phyloP scores from a whole-genome alignment of 108 stramenopile genomes.

The Poteriospumella lacustris region DNA sequence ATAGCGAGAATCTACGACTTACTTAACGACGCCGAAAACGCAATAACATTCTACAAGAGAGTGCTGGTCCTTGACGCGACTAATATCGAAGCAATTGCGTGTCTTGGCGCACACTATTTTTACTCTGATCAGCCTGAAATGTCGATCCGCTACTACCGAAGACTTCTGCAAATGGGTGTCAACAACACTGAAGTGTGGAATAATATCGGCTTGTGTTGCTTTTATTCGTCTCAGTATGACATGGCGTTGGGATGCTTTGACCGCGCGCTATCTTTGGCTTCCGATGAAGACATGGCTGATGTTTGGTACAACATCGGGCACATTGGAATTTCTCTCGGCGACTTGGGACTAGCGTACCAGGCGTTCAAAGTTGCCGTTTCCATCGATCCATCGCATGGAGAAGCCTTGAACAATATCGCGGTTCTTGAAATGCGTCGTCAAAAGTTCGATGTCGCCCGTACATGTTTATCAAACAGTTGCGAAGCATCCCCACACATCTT shows the following conservation, averaged over 20 bases:
- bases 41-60: slow-evolving; percentile 40
- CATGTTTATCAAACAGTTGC: slow-evolving; percentile 36
- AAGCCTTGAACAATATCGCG: slow-evolving; percentile 54
- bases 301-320: slow-evolving; percentile 58
- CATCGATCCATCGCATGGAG: slow-evolving; percentile 47
- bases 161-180: slow-evolving; percentile 61
- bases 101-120: slow-evolving; percentile 58
- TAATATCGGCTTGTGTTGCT: slow-evolving; percentile 61
- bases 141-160: slow-evolving; percentile 55
- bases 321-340: slow-evolving; percentile 55
- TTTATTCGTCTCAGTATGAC: slow-evolving; percentile 59
- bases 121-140: slow-evolving; percentile 64
- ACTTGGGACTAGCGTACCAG: slow-evolving; percentile 59
- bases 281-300: slow-evolving; percentile 50
- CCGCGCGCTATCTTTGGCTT: slow-evolving; percentile 47
- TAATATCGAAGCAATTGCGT: slow-evolving; percentile 57
- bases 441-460: slow-evolving; percentile 45
- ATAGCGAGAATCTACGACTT: slow-evolving; percentile 55
- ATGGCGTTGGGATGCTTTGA: slow-evolving; percentile 61
- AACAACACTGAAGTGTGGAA: slow-evolving; percentile 56
- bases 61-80: slow-evolving; percentile 51
- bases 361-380: slow-evolving; percentile 54
- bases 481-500: slow-evolving; percentile 44
- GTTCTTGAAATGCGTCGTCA: slow-evolving; percentile 55
- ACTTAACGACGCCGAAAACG: slow-evolving; percentile 42